phyloP scores from a whole-genome alignment of 768 basidiomycete genomes.

The Suillus decipiens region DNA sequence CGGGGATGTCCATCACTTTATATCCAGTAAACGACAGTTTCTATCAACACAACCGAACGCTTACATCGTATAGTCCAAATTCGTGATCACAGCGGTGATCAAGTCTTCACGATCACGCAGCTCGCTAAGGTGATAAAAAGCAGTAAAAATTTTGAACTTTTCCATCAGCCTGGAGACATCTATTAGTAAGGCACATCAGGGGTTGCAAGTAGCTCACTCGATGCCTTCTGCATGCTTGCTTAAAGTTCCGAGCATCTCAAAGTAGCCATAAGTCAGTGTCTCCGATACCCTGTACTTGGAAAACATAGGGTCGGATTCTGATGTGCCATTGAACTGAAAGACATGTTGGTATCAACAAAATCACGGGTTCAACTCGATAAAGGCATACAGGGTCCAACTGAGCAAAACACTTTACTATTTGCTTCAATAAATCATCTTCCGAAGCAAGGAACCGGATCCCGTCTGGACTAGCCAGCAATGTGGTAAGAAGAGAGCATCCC shows the following conservation, averaged over 20 bases:
- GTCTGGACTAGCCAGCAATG: constrained; percentile 79
- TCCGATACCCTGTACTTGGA: constrained; percentile 80
- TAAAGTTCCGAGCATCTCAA: constrained; percentile 92
- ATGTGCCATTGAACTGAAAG: constrained; percentile 66
- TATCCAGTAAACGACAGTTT: constrained; percentile 10
- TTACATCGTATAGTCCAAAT: constrained; percentile 87
- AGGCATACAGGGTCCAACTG: constrained; percentile 86
- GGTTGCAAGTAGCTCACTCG: constrained; percentile 48
- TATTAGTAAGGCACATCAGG: background rate
- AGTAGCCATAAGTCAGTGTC: constrained; percentile 87
- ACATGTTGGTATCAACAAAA: constrained; percentile 6
- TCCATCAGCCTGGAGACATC: constrained; percentile 68
- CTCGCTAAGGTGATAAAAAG: constrained; percentile 94
- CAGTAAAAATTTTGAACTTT: constrained; percentile 90
- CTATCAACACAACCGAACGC: constrained; percentile 28
- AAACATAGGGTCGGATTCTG: constrained; percentile 79
- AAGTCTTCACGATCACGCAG: constrained; percentile 89
- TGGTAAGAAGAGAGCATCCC: constrained; percentile 80
- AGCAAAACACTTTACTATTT: constrained; percentile 84
- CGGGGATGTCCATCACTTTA: constrained; percentile 90
- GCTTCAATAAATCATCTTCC: constrained; percentile 84
- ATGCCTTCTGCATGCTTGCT: constrained; percentile 89
- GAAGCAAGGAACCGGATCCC: constrained; percentile 76
- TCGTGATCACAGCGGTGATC: constrained; percentile 87
- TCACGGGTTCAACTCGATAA: background rate